These are phyloP conservation scores for Prototheca stagnorum DNA, from an alignment of 163 green algal genomes.

Conservation along the genomic window DNA sequence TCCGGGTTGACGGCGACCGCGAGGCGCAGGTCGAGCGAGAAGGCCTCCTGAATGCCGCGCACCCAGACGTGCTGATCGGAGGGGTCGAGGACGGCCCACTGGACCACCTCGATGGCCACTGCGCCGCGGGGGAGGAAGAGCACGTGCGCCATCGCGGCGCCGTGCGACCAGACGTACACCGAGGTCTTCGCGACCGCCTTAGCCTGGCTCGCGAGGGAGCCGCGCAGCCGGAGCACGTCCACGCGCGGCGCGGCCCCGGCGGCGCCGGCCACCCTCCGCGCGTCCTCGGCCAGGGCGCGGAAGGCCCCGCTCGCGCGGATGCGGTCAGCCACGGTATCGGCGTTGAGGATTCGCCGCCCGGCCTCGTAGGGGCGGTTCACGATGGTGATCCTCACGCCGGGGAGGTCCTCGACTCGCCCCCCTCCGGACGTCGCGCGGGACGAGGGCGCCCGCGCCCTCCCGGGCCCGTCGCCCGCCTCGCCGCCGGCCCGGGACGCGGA, in stretches of 20 bases:
- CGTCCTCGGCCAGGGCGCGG: neutral
- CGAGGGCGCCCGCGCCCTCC: too few relatives aligned
- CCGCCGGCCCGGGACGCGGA: too few relatives aligned
- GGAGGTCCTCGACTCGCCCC: too few relatives aligned
- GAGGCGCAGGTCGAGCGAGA: neutral
- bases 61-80: slow-evolving; percentile 6
- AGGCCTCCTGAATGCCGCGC: slow-evolving; percentile 4
- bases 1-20: slow-evolving; percentile 1
- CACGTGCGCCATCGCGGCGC: slow-evolving; percentile 4
- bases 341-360: slow-evolving; percentile 2
- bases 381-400: neutral
- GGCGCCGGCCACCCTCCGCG: neutral
- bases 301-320: neutral
- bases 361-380: slow-evolving; percentile 6
- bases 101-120: slow-evolving; percentile 2
- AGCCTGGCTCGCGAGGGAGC: slow-evolving; percentile 1
- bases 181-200: neutral
- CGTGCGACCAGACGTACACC: slow-evolving; percentile 5
- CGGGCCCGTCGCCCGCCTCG: too few relatives aligned
- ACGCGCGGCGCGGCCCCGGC: too few relatives aligned
- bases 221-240: neutral
- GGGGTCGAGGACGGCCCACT: slow-evolving; percentile 4
- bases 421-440: too few relatives aligned
- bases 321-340: neutral
- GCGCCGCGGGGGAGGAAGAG: slow-evolving; percentile 4